These are phyloP conservation scores for Pseudocercospora fijiensis DNA, from an alignment of 2,329 filamentous ascomycete genomes.

Conservation along the genomic window DNA sequence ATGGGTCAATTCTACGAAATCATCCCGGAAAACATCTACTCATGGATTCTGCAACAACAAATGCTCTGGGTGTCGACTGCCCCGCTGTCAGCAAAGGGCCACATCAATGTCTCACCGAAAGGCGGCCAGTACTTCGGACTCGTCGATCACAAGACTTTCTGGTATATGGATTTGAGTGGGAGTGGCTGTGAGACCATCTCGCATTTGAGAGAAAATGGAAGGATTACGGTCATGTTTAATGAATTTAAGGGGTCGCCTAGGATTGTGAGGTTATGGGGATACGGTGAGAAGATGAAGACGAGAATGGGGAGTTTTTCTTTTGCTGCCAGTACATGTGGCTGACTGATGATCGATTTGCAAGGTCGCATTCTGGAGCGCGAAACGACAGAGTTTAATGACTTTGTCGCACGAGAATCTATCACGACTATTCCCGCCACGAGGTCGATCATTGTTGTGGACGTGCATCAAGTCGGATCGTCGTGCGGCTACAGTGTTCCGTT, in stretches of 20 bases:
- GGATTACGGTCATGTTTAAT: constrained; percentile 46
- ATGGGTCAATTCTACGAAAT: constrained; percentile 49
- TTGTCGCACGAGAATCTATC: constrained; percentile 39
- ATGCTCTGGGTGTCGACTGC: constrained; percentile 48
- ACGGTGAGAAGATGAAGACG: constrained; percentile 42
- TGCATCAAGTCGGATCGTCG: constrained; percentile 46
- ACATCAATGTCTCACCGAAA: constrained; percentile 51
- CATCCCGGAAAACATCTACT: constrained; percentile 41
- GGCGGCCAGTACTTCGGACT: constrained; percentile 47
- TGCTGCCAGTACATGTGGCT: no score
- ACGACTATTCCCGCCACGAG: constrained; percentile 41
- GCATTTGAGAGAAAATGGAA: constrained; percentile 47
- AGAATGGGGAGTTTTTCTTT: no score
- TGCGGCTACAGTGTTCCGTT: constrained; percentile 48
- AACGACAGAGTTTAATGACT: constrained; percentile 35
- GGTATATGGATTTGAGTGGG: constrained; percentile 48
- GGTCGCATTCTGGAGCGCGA: constrained; percentile 42
- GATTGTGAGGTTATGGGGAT: constrained; percentile 48
- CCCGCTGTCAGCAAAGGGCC: constrained; percentile 42
- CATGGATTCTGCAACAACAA: constrained; percentile 48
- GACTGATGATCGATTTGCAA: constrained; percentile 8
- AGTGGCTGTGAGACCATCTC: constrained; percentile 47
- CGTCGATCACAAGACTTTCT: constrained; percentile 42
- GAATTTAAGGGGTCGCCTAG: constrained; percentile 45
- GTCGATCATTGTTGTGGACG: constrained; percentile 44